These are phyloP conservation scores for Porphyrellus cyaneotinctus DNA, from an alignment of 768 basidiomycete genomes.

Conservation along the genomic window DNA sequence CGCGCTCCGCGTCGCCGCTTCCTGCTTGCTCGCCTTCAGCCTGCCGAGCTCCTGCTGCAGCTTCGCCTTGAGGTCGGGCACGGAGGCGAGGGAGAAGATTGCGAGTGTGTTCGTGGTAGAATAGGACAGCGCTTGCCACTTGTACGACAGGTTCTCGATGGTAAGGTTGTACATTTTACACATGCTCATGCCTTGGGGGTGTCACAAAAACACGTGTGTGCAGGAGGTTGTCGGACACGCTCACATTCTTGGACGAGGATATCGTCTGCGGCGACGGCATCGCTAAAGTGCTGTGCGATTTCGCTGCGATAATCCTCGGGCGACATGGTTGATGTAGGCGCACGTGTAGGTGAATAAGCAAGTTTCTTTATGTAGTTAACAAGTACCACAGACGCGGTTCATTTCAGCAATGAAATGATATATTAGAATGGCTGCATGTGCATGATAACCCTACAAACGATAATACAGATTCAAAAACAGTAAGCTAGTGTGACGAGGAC, in stretches of 20 bases:
- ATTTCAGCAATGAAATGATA: constrained; percentile 3
- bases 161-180: constrained; percentile 59
- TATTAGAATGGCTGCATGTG: constrained; percentile 19
- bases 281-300: constrained; percentile 25
- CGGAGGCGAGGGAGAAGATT: constrained; percentile 45
- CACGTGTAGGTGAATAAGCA: no score
- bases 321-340: constrained; percentile 17
- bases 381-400: no score
- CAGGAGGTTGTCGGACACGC: constrained; percentile 5
- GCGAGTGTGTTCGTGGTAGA: constrained; percentile 32
- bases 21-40: constrained; percentile 31
- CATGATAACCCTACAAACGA: constrained; percentile 25
- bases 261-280: constrained; percentile 36
- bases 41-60: constrained; percentile 41
- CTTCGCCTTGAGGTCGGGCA: constrained; percentile 40
- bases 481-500: constrained; percentile 22
- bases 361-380: no score
- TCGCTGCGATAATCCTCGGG: constrained; percentile 17
- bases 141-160: constrained; percentile 55
- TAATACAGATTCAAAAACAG: constrained; percentile 27
- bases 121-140: constrained; percentile 57
- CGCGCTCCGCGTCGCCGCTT: constrained; percentile 24
- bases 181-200: constrained; percentile 50
- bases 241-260: constrained; percentile 52
- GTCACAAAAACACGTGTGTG: constrained; percentile 12